These are phyloP conservation scores for Raddia distichophylla DNA, from an alignment of 176 grass and related monocot genomes.

Conservation along the genomic window DNA sequence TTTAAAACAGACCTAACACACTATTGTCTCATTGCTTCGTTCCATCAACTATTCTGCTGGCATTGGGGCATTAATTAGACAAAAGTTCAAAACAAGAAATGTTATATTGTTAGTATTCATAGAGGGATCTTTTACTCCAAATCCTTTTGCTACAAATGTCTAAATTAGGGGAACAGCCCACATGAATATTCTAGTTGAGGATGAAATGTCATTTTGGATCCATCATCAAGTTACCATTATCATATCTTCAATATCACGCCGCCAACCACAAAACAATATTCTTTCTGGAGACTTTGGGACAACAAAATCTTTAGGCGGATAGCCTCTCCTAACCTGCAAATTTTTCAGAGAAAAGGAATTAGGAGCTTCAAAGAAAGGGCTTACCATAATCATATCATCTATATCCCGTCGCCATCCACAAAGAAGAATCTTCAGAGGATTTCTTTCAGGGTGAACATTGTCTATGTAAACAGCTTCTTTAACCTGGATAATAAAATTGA, in stretches of 20 bases:
- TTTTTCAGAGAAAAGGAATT: conserved; percentile 60
- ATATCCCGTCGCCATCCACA: conserved; percentile 87
- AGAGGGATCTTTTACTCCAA: conserved; percentile 14
- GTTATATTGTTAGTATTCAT: background rate
- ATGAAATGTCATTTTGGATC: conserved; percentile 47
- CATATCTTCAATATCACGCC: conserved; percentile 90
- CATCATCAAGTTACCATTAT: conserved; percentile 80
- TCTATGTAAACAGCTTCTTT: conserved; percentile 81
- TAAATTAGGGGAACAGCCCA: background rate
- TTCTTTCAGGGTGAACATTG: conserved; percentile 66
- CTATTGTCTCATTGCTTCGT: background rate
- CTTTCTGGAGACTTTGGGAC: conserved; percentile 82
- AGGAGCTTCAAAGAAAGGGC: conserved; percentile 67
- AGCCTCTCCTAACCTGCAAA: conserved; percentile 77
- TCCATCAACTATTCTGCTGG: background rate
- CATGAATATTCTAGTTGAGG: conserved; percentile 31
- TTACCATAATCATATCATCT: conserved; percentile 93
- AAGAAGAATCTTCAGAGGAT: conserved; percentile 86
- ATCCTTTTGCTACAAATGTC: conserved; percentile 26
- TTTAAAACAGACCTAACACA: background rate
- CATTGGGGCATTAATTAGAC: background rate
- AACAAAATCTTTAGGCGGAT: conserved; percentile 79
- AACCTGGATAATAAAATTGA: conserved; percentile 83
- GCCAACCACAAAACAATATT: conserved; percentile 95
- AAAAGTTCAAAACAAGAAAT: background rate